Conservation (phyloP, 495 filamentous ascomycete species). For the Pseudotulostoma volvatum region DNA sequence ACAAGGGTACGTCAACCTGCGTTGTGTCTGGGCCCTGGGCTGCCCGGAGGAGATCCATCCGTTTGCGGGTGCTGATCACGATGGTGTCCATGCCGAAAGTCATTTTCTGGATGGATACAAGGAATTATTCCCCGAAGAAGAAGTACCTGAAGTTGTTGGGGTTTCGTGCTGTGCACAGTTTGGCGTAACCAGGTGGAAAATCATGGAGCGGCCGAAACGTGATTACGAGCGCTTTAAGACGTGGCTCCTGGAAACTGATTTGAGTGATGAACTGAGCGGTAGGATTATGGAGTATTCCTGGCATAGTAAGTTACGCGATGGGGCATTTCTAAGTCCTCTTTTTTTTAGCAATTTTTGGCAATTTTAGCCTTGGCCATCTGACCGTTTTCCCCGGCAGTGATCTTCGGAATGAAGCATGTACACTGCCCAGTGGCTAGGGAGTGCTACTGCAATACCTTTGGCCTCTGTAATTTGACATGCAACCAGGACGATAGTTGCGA, state of each 20-base stretch:
- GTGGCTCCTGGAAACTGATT: conserved; percentile 41
- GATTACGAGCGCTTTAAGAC: conserved; percentile 41
- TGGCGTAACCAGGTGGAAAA: conserved; percentile 40
- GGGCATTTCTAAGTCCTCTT: too few species aligned
- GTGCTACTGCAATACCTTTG: conserved; percentile 51
- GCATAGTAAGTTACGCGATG: conserved; percentile 41
- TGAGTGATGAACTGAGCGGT: conserved; percentile 43
- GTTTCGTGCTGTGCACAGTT: conserved; percentile 61
- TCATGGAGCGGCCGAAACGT: conserved; percentile 28
- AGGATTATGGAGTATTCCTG: conserved; percentile 59
- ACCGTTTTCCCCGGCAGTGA: conserved; percentile 15
- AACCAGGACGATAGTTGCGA: conserved; percentile 18
- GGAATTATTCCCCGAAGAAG: conserved; percentile 35
- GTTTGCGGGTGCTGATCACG: conserved; percentile 22
- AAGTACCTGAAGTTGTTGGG: conserved; percentile 34
- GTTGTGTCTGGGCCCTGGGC: conserved; percentile 45
- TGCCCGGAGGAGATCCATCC: conserved; percentile 45
- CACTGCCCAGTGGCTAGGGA: conserved; percentile 39
- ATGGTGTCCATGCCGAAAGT: conserved; percentile 30
- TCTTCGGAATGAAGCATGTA: conserved; percentile 34
- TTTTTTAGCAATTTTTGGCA: background rate
- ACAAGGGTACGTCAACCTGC: conserved; percentile 48
- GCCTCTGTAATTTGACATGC: conserved; percentile 37
- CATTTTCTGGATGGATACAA: conserved; percentile 37
- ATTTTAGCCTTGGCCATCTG: background rate